phyloP scores from a whole-genome alignment of 139 green algal species.

The Tetradesmus obliquus region DNA sequence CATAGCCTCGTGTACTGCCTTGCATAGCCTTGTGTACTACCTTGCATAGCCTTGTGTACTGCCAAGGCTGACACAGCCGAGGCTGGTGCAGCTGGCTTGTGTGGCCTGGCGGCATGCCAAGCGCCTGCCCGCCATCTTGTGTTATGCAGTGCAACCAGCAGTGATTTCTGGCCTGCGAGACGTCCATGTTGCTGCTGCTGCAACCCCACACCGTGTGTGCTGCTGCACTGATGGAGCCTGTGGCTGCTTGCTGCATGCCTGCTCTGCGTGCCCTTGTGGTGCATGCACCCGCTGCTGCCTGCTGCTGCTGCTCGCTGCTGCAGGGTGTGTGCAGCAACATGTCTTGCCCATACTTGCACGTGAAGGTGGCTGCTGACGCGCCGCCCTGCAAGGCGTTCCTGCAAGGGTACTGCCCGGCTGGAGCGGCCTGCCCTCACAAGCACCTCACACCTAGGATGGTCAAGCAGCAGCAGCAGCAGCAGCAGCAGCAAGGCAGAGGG shows the following conservation, averaged over 20 bases:
- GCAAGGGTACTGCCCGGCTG: slow-evolving; percentile 69
- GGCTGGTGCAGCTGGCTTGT: too few species aligned
- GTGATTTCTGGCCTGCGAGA: too few species aligned
- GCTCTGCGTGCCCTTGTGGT: background rate
- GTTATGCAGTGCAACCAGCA: too few species aligned
- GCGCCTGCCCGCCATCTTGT: too few species aligned
- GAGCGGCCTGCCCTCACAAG: slow-evolving; percentile 63
- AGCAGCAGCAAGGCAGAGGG: slow-evolving; percentile 3
- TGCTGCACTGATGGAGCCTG: too few species aligned
- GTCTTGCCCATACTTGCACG: slow-evolving; percentile 77
- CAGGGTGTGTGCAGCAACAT: slow-evolving; percentile 73
- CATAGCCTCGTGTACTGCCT: background rate
- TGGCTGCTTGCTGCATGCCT: background rate
- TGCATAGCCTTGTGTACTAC: background rate
- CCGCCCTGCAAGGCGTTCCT: slow-evolving; percentile 72
- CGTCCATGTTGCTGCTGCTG: too few species aligned
- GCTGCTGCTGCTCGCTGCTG: background rate
- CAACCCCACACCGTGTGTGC: background rate
- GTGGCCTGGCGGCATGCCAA: too few species aligned
- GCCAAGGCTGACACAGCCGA: too few species aligned
- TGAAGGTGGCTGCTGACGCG: slow-evolving; percentile 60
- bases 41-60: background rate
- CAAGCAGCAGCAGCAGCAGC: slow-evolving; percentile 38
- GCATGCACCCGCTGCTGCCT: background rate
- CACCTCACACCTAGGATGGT: slow-evolving; percentile 72